Conservation (phyloP, 1,139 yeast genomes). For the Nadsonia starkeyi-henricii region DNA sequence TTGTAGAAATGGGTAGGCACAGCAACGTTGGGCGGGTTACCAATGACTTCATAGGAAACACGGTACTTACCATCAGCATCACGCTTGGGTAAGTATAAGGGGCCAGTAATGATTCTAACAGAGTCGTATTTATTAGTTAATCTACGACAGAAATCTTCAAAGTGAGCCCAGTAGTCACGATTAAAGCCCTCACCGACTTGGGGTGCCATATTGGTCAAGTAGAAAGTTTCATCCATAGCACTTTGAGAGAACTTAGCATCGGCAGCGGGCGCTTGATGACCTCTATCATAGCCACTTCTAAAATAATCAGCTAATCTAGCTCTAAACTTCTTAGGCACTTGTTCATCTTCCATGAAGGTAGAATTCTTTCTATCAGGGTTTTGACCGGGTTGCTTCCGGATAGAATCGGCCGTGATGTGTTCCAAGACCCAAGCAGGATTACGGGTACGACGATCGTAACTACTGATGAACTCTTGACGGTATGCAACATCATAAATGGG, state of each 20-base stretch:
- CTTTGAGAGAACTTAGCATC: slow-evolving; percentile 78
- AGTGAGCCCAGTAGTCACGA: slow-evolving; percentile 94
- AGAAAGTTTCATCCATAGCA: slow-evolving; percentile 93
- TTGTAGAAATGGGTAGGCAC: slow-evolving; percentile 97
- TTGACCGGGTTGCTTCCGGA: slow-evolving; percentile 31
- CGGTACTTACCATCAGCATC: slow-evolving; percentile 67
- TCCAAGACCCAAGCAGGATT: slow-evolving; percentile 92
- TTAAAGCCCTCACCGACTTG: slow-evolving; percentile 97
- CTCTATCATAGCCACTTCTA: slow-evolving; percentile 92
- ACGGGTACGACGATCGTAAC: slow-evolving; percentile 71
- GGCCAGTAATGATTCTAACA: slow-evolving; percentile 87
- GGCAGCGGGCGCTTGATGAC: slow-evolving; percentile 97
- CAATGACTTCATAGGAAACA: slow-evolving; percentile 84
- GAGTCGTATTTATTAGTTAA: slow-evolving; percentile 53
- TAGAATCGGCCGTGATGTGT: slow-evolving; percentile 68
- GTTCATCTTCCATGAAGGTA: slow-evolving; percentile 74
- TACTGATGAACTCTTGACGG: slow-evolving; percentile 65
- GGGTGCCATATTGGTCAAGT: slow-evolving; percentile 81
- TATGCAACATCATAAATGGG: slow-evolving; percentile 75
- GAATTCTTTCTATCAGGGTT: slow-evolving; percentile 65
- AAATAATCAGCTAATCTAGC: slow-evolving; percentile 72
- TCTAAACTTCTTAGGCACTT: slow-evolving; percentile 65
- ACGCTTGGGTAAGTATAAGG: slow-evolving; percentile 71
- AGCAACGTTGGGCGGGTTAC: slow-evolving; percentile 91
- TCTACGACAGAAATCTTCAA: slow-evolving; percentile 77